phyloP scores from a whole-genome alignment of 805 yeast genomes.

The Starmerella vitae region DNA sequence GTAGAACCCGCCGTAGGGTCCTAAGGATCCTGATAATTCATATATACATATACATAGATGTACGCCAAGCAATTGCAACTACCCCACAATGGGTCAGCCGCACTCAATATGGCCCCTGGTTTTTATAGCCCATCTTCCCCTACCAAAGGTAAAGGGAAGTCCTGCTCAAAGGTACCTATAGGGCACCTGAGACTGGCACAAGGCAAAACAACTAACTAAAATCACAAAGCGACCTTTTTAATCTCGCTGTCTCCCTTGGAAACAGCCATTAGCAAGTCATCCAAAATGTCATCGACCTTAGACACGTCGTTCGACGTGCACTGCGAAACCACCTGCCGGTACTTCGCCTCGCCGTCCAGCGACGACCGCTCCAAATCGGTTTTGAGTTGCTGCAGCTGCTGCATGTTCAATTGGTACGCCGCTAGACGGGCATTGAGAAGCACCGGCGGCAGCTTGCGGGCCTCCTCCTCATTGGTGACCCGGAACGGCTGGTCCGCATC shows the following conservation, averaged over 20 bases:
- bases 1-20: background rate
- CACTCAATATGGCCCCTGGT: constrained; percentile 21
- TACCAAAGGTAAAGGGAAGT: constrained; percentile 11
- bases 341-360: constrained; percentile 53
- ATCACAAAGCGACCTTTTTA: too few species aligned
- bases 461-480: constrained; percentile 25
- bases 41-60: constrained; percentile 3
- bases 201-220: too few species aligned
- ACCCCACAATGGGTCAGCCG: constrained; percentile 19
- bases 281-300: constrained; percentile 67
- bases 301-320: constrained; percentile 80
- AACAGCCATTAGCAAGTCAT: constrained; percentile 78
- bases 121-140: constrained; percentile 14
- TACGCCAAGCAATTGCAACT: constrained; percentile 20
- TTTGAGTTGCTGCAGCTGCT: constrained; percentile 40
- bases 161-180: constrained; percentile 22
- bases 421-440: constrained; percentile 52
- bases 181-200: constrained; percentile 22
- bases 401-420: constrained; percentile 65
- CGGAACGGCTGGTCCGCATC: constrained; percentile 80
- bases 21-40: background rate
- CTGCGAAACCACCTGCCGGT: constrained; percentile 73
- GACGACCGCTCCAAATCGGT: constrained; percentile 41
- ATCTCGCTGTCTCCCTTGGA: constrained; percentile 58
- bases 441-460: constrained; percentile 18